Evolutionary conservation across 345 rosid genomes (phyloP), one percentile per base, ranked within the genome.

Genomic region (Kandelia obovata): DNA sequence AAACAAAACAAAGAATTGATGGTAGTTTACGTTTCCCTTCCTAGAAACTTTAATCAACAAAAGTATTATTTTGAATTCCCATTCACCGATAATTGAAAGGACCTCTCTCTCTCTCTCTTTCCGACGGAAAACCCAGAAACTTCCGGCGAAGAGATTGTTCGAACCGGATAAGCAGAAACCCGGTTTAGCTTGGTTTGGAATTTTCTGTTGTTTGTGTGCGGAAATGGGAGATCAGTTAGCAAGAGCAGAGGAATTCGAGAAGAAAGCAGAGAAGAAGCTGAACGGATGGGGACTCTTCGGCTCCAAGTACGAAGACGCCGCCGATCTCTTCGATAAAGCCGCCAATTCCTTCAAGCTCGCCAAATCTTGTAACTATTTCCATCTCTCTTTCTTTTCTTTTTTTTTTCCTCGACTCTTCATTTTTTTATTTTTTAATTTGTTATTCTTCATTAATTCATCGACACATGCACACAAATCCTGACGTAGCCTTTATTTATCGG

Each of bases 241-340:
- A 28, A 76, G 80, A 71, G 94, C 76, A 17, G 88, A 86, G 39
- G 94, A 88, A 7, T 82, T 75, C 77, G 88, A 82, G 83, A 86
- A 76, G 78, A 85, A 83, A 51, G 95, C 95, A 5, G 95, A 89
- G 78, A 89, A 85, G 75, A 88, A 88, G 75, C 85, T 88, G 5
- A 77, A 2, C 25, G 68, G 89, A 15, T 88, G 90, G 90, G 87
- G 88, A 4, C 34, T 88, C 25, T 80, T 88, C 71, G 77, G 90
- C 11, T 83, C 87, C 77, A 89, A 89, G 71, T 39, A 72, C 51
- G 95, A 89, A 62, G 89, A 87, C 77, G 95, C 95, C 51, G 83
- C 95, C 78, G 91, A 89, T 75, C 91, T 89, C 72, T 89, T 77
- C 75, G 91, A 85, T 26, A 89, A 89, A 80, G 82, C 95, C 16